These are phyloP conservation scores for Wickerhamiella parazyma DNA, from an alignment of 805 yeast species.

Conservation along the genomic window DNA sequence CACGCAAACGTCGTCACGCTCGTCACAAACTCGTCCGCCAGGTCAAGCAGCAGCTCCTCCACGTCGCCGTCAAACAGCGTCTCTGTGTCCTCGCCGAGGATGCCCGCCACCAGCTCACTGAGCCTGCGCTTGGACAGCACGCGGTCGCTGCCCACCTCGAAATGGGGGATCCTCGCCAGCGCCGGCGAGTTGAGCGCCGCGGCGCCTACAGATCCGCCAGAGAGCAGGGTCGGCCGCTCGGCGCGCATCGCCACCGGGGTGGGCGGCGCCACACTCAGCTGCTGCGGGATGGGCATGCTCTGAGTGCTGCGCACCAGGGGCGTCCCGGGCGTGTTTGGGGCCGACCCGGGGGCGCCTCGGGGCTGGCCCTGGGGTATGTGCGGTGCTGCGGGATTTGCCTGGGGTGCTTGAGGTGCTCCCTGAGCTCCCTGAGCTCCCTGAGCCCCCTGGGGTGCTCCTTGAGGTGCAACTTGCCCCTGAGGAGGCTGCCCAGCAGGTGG, in stretches of 20 bases:
- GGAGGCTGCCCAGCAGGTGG: too few species aligned
- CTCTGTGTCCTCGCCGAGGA: constrained; percentile 65
- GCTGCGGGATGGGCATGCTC: constrained; percentile 41
- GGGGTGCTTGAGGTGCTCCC: constrained; percentile 1
- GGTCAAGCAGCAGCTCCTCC: constrained; percentile 75
- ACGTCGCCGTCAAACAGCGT: constrained; percentile 86
- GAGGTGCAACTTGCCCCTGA: not conserved
- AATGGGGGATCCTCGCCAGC: constrained; percentile 64
- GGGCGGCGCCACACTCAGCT: constrained; percentile 51
- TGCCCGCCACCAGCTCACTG: constrained; percentile 70
- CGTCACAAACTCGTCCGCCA: constrained; percentile 90
- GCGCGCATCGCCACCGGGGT: constrained; percentile 52
- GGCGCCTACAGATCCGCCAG: constrained; percentile 27
- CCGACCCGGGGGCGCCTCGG: not conserved
- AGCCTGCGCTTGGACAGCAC: constrained; percentile 82
- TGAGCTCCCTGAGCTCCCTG: not conserved
- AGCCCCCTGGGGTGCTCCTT: constrained; percentile 13
- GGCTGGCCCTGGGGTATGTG: too few species aligned
- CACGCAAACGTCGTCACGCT: constrained; percentile 90
- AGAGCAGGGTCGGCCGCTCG: constrained; percentile 56
- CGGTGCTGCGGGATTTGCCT: too few species aligned
- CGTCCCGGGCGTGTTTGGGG: not conserved
- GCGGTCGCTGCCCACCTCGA: constrained; percentile 54
- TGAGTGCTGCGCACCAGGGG: constrained; percentile 6
- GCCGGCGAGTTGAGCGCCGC: constrained; percentile 58